phyloP scores from a whole-genome alignment of 768 basidiomycete genomes.

The Leucocoprinus birnbaumii region DNA sequence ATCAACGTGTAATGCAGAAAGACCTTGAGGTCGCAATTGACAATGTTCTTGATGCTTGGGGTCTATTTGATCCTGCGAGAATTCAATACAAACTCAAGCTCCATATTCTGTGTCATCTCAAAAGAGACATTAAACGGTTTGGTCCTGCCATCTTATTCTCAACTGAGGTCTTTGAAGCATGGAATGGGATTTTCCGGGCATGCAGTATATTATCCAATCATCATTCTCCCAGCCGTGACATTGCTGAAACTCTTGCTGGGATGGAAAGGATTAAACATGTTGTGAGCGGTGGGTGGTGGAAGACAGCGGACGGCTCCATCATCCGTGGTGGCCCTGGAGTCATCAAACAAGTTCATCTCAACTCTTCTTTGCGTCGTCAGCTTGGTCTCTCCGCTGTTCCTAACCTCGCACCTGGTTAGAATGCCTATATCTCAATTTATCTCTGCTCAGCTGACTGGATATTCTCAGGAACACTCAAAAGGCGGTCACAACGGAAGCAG shows the following conservation, averaged over 20 bases:
- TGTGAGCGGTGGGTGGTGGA: constrained; percentile 26
- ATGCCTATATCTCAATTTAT: too few relatives aligned
- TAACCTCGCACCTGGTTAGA: too few relatives aligned
- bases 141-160: constrained; percentile 30
- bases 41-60: constrained; percentile 20
- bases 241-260: constrained; percentile 20
- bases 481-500: too few relatives aligned
- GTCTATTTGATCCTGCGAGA: constrained; percentile 19
- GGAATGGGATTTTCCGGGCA: constrained; percentile 34
- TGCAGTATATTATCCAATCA: constrained; percentile 33
- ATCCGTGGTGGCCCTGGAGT: background rate
- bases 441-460: too few relatives aligned
- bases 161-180: constrained; percentile 37
- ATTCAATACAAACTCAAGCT: constrained; percentile 29
- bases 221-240: constrained; percentile 33
- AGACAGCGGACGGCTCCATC: background rate
- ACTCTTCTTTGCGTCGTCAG: background rate
- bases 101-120: constrained; percentile 27
- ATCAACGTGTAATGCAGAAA: background rate
- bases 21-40: constrained; percentile 17
- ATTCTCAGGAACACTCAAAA: too few relatives aligned
- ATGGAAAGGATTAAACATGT: constrained; percentile 31
- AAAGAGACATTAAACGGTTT: constrained; percentile 24
- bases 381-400: too few relatives aligned
- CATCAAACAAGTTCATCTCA: background rate